These are phyloP conservation scores for Nakaseomyces nivariensis DNA, from an alignment of 1,139 yeast genomes.

Conservation along the genomic window DNA sequence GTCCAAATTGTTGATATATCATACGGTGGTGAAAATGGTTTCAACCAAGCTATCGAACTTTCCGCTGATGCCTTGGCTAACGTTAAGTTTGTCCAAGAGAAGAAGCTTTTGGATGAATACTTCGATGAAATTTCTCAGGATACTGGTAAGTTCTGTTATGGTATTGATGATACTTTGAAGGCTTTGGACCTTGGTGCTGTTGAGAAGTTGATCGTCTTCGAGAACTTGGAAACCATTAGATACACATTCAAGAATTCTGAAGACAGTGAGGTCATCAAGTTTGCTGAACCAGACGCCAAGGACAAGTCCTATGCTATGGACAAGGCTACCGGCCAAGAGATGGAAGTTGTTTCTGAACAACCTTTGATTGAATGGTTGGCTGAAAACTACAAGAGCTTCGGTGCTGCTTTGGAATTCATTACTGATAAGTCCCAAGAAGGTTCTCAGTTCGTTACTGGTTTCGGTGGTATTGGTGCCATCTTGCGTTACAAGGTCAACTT, in stretches of 20 bases:
- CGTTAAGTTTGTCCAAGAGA: constrained; percentile 95
- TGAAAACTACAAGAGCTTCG: constrained; percentile 85
- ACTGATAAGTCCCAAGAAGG: constrained; percentile 96
- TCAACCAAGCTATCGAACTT: constrained; percentile 95
- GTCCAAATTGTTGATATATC: constrained; percentile 92
- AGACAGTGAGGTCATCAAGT: constrained; percentile 66
- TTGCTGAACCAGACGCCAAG: constrained; percentile 53
- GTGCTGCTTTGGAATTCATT: constrained; percentile 92
- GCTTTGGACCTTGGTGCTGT: constrained; percentile 95
- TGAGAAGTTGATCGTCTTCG: constrained; percentile 85
- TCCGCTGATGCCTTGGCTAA: constrained; percentile 94
- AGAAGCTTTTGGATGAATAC: constrained; percentile 82
- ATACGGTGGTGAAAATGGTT: constrained; percentile 98
- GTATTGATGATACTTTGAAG: constrained; percentile 90
- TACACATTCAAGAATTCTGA: constrained; percentile 78
- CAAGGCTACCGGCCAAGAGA: constrained; percentile 78
- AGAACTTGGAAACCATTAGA: constrained; percentile 76
- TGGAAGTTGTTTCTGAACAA: constrained; percentile 77
- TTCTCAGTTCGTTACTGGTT: constrained; percentile 94
- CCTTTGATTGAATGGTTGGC: constrained; percentile 94
- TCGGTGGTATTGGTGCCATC: constrained; percentile 97
- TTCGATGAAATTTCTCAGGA: constrained; percentile 97
- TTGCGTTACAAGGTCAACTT: constrained; percentile 94
- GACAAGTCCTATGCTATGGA: constrained; percentile 74
- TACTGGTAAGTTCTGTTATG: constrained; percentile 93